phyloP scores from a whole-genome alignment of 2,329 filamentous ascomycete genomes.

The Hortaea sp. region DNA sequence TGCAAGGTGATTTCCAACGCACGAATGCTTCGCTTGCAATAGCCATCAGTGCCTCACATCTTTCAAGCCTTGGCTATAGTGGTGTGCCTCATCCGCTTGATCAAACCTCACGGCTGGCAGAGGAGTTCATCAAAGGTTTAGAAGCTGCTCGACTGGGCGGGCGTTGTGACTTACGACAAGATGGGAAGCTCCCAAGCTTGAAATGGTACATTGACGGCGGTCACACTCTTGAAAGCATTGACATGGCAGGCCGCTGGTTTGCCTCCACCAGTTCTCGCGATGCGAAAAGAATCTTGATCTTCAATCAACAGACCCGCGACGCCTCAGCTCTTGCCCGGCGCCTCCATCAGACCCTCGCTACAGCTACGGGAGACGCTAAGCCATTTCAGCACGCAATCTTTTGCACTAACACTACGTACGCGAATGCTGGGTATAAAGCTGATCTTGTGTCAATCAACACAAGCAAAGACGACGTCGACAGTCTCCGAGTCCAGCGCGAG shows the following conservation, averaged over 20 bases:
- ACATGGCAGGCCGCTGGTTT: conserved; percentile 70
- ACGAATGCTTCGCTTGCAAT: conserved; percentile 53
- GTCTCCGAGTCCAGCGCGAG: conserved; percentile 56
- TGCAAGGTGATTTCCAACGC: conserved; percentile 54
- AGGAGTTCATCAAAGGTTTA: conserved; percentile 55
- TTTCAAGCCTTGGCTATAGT: conserved; percentile 35
- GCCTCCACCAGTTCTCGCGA: conserved; percentile 29
- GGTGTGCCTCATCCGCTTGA: conserved; percentile 32
- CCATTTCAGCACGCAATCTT: conserved; percentile 69
- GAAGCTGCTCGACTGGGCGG: conserved; percentile 60
- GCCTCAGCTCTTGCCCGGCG: conserved; percentile 54
- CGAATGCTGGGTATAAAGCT: conserved; percentile 48
- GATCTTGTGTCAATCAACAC: conserved; percentile 55
- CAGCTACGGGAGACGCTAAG: conserved; percentile 27
- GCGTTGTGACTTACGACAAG: conserved; percentile 60
- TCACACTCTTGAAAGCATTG: conserved; percentile 76
- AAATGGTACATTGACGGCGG: conserved; percentile 81
- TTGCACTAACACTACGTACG: conserved; percentile 65
- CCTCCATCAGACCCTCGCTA: conserved; percentile 48
- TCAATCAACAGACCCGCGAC: conserved; percentile 87
- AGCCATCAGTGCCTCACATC: conserved; percentile 49
- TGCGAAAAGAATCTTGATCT: conserved; percentile 55
- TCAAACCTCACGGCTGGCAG: conserved; percentile 40
- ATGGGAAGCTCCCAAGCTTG: conserved; percentile 39
- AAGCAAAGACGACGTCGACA: conserved; percentile 47